Percentiles rank a stretch among this genome's conserved stretches.
These are phyloP conservation scores for Patellifolia procumbens DNA, from an alignment of 179 eudicot species.

Conservation along the genomic window DNA sequence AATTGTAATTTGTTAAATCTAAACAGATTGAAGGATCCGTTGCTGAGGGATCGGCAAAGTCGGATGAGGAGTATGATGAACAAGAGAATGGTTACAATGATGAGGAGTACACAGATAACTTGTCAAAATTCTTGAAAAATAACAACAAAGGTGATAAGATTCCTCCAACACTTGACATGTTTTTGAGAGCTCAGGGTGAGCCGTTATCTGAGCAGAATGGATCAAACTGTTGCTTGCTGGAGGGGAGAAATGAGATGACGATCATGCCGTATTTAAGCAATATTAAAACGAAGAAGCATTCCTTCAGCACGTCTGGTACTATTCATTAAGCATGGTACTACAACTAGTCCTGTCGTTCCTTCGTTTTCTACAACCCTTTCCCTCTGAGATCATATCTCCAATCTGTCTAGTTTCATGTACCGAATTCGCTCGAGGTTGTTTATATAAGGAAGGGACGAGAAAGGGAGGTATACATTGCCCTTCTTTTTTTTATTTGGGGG, in stretches of 20 bases:
- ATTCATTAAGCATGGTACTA: slow-evolving; percentile 35
- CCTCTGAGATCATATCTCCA: too few species aligned
- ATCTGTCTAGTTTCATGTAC: too few species aligned
- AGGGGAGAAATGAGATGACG: slow-evolving; percentile 40
- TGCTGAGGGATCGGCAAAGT: slow-evolving; percentile 73
- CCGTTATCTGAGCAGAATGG: slow-evolving; percentile 33
- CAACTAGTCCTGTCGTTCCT: slow-evolving; percentile 3
- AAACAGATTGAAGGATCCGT: slow-evolving; percentile 83
- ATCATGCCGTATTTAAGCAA: slow-evolving; percentile 14
- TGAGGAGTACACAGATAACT: slow-evolving; percentile 42
- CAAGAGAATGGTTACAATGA: slow-evolving; percentile 47
- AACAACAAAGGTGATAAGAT: slow-evolving; percentile 28
- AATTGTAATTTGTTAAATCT: not conserved
- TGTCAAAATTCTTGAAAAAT: slow-evolving; percentile 24
- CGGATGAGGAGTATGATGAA: slow-evolving; percentile 77
- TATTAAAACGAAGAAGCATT: slow-evolving; percentile 43
- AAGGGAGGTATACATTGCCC: too few species aligned
- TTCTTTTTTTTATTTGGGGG: too few species aligned
- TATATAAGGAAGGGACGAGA: too few species aligned
- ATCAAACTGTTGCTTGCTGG: slow-evolving; percentile 23
- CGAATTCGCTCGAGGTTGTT: too few species aligned
- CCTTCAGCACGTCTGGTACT: slow-evolving; percentile 49
- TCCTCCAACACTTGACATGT: slow-evolving; percentile 30
- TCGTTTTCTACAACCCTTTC: too few species aligned
- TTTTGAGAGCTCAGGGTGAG: slow-evolving; percentile 43